Percentiles rank a stretch among this genome's conserved stretches.
Conservation (phyloP, 2,329 filamentous ascomycete species). For the Neopestalotiopsis sp. region DNA sequence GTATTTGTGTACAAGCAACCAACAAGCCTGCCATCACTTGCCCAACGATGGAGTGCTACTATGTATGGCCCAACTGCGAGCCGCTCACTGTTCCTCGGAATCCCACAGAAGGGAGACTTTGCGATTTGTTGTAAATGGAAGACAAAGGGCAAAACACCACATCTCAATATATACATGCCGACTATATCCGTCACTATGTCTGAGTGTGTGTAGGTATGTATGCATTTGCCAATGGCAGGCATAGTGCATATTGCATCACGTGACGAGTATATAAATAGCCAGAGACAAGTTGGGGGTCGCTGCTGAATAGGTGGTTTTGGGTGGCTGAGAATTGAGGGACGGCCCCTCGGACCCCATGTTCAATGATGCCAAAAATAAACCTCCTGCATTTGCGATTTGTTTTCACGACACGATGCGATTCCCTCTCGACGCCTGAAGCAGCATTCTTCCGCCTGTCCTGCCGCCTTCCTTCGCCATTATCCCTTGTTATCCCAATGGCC, state of each 20-base stretch:
- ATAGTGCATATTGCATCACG: neutral
- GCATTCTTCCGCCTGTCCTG: neutral
- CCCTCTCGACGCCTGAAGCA: neutral
- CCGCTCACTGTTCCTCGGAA: no score
- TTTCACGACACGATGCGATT: conserved; percentile 12
- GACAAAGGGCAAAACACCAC: no score
- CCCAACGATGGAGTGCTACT: no score
- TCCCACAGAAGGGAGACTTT: no score
- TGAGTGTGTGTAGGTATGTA: no score
- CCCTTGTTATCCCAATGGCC: neutral
- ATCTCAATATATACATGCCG: no score
- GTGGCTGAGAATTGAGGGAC: conserved; percentile 5
- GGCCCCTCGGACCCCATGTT: conserved; percentile 1
- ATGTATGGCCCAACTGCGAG: no score
- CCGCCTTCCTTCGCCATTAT: neutral
- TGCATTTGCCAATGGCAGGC: neutral
- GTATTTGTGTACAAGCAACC: no score
- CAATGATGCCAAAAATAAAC: conserved; percentile 12
- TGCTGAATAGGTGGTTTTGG: neutral
- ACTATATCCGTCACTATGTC: no score
- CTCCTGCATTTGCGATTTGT: conserved; percentile 9
- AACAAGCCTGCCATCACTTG: no score
- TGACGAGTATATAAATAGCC: conserved; percentile 11
- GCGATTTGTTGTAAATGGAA: no score
- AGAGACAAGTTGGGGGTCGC: conserved; percentile 3